These are phyloP conservation scores for Solanum stenotomum DNA, from an alignment of 257 asterid genomes.

Conservation along the genomic window DNA sequence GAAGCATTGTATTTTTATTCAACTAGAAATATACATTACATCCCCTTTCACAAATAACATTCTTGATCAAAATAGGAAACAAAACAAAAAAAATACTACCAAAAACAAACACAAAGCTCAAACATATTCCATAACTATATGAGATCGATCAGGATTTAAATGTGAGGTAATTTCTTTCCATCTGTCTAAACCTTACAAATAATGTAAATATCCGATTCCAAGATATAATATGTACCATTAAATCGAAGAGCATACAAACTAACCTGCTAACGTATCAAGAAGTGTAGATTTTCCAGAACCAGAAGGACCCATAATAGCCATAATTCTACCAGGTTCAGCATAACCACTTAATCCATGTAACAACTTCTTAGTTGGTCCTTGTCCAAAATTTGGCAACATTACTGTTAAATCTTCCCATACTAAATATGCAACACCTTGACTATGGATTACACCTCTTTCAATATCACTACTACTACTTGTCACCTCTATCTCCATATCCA, in stretches of 20 bases:
- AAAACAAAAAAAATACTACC: not conserved
- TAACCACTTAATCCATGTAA: slow-evolving; percentile 66
- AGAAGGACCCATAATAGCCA: slow-evolving; percentile 99
- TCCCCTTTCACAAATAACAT: not conserved
- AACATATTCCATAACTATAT: not conserved
- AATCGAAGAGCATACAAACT: not conserved
- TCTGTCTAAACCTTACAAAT: not conserved
- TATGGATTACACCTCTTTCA: slow-evolving; percentile 23
- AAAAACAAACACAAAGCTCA: not conserved
- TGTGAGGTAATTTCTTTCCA: not conserved
- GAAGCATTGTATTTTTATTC: not conserved
- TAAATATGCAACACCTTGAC: slow-evolving; percentile 51
- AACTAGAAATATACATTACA: not conserved
- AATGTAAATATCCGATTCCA: not conserved
- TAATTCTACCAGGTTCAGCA: slow-evolving; percentile 86
- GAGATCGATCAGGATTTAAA: not conserved
- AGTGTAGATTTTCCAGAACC: slow-evolving; percentile 97
- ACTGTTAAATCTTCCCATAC: slow-evolving; percentile 81
- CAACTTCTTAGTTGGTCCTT: slow-evolving; percentile 62
- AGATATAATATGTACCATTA: not conserved
- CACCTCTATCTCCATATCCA: slow-evolving; percentile 39
- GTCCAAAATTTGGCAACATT: slow-evolving; percentile 72
- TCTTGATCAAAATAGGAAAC: not conserved
- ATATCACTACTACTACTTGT: slow-evolving; percentile 16
- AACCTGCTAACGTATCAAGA: slow-evolving; percentile 76